Conservation (phyloP, 129 eudicot species). For the Apium graveolens region DNA sequence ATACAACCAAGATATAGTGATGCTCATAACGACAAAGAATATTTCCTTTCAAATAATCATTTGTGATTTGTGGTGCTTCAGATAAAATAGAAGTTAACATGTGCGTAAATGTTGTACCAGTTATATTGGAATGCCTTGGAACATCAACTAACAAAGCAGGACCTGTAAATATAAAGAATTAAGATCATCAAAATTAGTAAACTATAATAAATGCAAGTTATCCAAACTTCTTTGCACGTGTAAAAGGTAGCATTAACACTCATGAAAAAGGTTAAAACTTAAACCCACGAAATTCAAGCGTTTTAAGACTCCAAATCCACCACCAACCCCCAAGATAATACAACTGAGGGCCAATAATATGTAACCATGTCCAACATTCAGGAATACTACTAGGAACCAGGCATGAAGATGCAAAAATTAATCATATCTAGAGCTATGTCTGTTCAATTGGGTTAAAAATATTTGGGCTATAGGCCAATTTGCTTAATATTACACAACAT, state of each 20-base stretch:
- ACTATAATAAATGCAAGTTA: neutral
- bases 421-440: neutral
- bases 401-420: neutral
- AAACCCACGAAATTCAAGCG: neutral
- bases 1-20: neutral
- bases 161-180: conserved; percentile 29
- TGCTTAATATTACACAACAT: neutral
- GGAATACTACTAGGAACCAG: neutral
- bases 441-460: neutral
- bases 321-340: neutral
- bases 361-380: neutral
- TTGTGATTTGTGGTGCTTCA: neutral
- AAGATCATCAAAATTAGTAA: neutral
- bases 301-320: neutral
- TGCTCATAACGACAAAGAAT: neutral
- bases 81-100: neutral
- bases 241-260: neutral
- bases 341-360: neutral
- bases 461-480: neutral
- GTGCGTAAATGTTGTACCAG: conserved; percentile 28
- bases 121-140: conserved; percentile 54
- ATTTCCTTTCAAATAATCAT: neutral
- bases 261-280: neutral
- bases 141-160: conserved; percentile 56
- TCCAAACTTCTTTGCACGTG: neutral